Conservation (phyloP, 768 basidiomycete genomes). For the Galerina marginata region DNA sequence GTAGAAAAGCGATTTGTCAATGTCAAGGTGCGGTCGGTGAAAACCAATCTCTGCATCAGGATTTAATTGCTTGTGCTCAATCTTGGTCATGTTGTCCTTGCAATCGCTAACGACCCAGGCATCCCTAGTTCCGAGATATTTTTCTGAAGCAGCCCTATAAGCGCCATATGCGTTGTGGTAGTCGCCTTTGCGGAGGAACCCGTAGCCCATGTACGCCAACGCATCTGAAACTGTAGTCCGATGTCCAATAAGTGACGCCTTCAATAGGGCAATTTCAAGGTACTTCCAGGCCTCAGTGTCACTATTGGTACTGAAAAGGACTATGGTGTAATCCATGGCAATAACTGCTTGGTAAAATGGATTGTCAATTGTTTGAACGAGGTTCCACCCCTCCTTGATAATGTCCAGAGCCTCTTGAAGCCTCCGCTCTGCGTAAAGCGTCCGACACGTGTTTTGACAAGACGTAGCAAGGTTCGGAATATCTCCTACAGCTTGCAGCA, state of each 20-base stretch:
- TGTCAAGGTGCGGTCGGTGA: not conserved
- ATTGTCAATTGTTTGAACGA: conserved; percentile 7
- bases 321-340: conserved; percentile 1
- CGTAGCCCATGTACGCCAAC: conserved; percentile 8
- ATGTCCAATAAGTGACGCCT: conserved; percentile 6
- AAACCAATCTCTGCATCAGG: conserved; percentile 4
- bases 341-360: conserved; percentile 10
- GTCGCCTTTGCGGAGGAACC: conserved; percentile 11
- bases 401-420: conserved; percentile 7
- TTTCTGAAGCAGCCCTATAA: conserved; percentile 1
- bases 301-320: conserved; percentile 7
- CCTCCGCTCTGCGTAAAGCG: not conserved
- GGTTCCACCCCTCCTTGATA: conserved; percentile 5
- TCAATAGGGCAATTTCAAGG: conserved; percentile 4
- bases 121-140: not conserved
- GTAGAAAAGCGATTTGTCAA: conserved; percentile 4
- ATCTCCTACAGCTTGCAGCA: conserved; percentile 3
- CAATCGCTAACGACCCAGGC: not conserved
- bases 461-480: conserved; percentile 1
- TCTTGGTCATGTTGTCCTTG: conserved; percentile 2
- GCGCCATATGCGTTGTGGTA: conserved; percentile 6
- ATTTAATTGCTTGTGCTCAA: conserved; percentile 2
- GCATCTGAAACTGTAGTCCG: not conserved
- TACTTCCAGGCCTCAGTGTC: conserved; percentile 6
- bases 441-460: not conserved